phyloP scores from a whole-genome alignment of 73 alveolate genomes.

The Tetrahymena thermophila region DNA sequence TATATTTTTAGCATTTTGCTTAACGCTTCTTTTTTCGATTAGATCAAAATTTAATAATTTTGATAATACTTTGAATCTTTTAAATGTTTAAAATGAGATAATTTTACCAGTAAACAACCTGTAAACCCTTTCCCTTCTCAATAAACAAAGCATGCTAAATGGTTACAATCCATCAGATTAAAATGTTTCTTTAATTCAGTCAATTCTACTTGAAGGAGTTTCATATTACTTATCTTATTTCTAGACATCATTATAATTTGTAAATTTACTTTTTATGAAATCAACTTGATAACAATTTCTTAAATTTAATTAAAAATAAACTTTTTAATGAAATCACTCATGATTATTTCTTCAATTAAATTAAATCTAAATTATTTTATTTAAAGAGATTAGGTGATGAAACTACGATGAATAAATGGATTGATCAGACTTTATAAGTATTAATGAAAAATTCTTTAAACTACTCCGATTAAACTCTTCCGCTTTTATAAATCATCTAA shows the following conservation, averaged over 20 bases:
- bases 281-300: too few species aligned
- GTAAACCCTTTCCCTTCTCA: neutral
- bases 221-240: neutral
- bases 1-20: neutral
- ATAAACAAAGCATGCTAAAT: neutral
- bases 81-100: neutral
- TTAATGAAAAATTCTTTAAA: neutral
- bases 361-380: neutral
- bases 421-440: neutral
- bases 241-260: neutral
- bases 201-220: neutral
- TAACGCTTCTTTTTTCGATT: neutral
- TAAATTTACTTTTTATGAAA: too few species aligned
- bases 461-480: neutral
- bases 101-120: neutral
- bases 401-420: neutral
- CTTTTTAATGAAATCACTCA: too few species aligned
- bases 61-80: neutral
- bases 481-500: neutral
- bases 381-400: neutral
- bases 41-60: neutral
- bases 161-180: neutral
- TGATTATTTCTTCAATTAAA: too few species aligned
- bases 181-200: neutral
- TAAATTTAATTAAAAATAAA: too few species aligned